Evolutionary conservation across 495 filamentous ascomycete genomes (phyloP).

Genomic region (Penicillium samsonianum): DNA sequence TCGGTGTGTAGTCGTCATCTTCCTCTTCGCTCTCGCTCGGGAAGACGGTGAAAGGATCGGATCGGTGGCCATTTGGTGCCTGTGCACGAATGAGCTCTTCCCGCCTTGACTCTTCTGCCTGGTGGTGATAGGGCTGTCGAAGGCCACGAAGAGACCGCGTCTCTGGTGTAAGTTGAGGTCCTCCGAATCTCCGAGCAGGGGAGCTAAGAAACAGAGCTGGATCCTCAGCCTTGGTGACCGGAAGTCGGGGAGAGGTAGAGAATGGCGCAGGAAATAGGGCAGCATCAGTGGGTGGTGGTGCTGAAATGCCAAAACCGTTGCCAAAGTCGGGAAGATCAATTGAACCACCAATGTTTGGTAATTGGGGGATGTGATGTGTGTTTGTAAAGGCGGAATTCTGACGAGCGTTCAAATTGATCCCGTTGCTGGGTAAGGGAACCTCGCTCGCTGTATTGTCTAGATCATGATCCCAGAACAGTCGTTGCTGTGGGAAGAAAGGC

Average conservation of each 20-base stretch:
- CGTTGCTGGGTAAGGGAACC: constrained; percentile 20
- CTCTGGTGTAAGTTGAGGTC: constrained; percentile 40
- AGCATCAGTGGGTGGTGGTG: constrained; percentile 40
- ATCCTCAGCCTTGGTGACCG: constrained; percentile 46
- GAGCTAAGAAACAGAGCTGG: constrained; percentile 60
- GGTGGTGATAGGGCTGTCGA: constrained; percentile 60
- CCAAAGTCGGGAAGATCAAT: constrained; percentile 46
- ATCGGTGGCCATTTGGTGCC: constrained; percentile 10
- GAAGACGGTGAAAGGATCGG: constrained; percentile 17
- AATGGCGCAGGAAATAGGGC: constrained; percentile 50
- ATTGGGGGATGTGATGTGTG: constrained; percentile 37
- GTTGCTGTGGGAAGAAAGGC: constrained; percentile 63
- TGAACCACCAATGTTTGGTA: constrained; percentile 42
- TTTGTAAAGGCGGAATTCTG: constrained; percentile 13
- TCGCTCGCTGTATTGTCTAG: constrained; percentile 30
- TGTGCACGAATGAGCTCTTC: constrained; percentile 52
- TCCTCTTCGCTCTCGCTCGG: constrained; percentile 40
- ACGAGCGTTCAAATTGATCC: constrained; percentile 4
- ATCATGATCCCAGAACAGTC: constrained; percentile 75
- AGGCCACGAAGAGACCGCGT: constrained; percentile 33
- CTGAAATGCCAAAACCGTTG: constrained; percentile 32
- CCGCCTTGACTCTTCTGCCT: constrained; percentile 56
- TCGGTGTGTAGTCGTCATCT: constrained; percentile 45
- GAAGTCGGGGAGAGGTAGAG: constrained; percentile 47
- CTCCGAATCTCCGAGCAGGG: constrained; percentile 49